A percentile compares a stretch with the other conserved stretches of the same genome.
Evolutionary conservation across 1,139 yeast species (phyloP).

Genomic region (Wickerhamomyces sp.): DNA sequence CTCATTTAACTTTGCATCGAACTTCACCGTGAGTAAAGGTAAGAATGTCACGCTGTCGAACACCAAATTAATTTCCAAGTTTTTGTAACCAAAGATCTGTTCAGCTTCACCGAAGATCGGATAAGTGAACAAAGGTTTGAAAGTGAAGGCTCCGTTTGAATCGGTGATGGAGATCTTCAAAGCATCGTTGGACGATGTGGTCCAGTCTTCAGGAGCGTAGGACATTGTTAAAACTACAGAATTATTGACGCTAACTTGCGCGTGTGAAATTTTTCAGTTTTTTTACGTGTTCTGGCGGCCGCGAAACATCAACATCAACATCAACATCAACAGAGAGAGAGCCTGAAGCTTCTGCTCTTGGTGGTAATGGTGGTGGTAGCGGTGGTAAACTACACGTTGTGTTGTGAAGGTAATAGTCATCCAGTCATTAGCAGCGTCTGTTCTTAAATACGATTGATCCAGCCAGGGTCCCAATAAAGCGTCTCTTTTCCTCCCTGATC

Average conservation of each 20-base stretch:
- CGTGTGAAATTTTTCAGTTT: neutral
- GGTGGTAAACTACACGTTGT: too few species aligned
- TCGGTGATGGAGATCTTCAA: conserved; percentile 52
- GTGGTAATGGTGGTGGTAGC: too few species aligned
- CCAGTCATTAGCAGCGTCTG: too few species aligned
- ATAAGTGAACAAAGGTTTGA: conserved; percentile 78
- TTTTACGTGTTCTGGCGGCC: neutral
- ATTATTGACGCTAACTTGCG: too few species aligned
- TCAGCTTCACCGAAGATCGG: conserved; percentile 93
- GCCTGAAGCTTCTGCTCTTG: too few species aligned
- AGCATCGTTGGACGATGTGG: conserved; percentile 60
- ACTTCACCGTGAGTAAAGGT: conserved; percentile 55
- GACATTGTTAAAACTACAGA: conserved; percentile 13
- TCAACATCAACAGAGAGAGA: too few species aligned
- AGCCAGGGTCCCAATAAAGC: conserved; percentile 39
- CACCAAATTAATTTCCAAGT: conserved; percentile 47
- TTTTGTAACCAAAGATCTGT: conserved; percentile 78
- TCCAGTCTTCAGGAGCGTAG: conserved; percentile 57
- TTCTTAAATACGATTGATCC: conserved; percentile 10
- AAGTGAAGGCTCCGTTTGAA: conserved; percentile 49
- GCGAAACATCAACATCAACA: neutral
- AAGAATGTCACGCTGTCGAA: conserved; percentile 51
- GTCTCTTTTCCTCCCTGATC: conserved; percentile 38
- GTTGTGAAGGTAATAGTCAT: too few species aligned
- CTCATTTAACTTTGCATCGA: conserved; percentile 43